Percentiles rank a stretch among this genome's conserved stretches.
phyloP scores from a whole-genome alignment of 164 flowering plant genomes.

The Chimonanthus salicifolius region DNA sequence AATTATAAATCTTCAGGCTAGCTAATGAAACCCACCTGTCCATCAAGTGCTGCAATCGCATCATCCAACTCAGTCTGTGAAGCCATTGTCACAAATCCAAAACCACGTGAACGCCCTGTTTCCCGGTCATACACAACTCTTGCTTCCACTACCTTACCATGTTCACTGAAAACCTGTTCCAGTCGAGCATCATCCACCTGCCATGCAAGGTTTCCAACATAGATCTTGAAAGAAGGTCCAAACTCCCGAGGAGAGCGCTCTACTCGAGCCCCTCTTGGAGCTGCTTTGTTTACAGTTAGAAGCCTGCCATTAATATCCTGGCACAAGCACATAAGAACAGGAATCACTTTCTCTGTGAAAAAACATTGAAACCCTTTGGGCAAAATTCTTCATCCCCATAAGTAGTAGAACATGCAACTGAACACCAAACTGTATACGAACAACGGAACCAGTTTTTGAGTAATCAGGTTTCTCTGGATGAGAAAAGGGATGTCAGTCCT shows the following conservation, averaged over 20 bases:
- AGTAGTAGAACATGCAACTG: neutral
- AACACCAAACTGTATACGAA: neutral
- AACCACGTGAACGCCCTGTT: slow-evolving; percentile 61
- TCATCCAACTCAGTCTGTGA: slow-evolving; percentile 62
- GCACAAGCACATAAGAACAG: slow-evolving; percentile 5
- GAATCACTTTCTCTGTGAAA: neutral
- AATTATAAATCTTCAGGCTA: neutral
- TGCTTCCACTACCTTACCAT: slow-evolving; percentile 55
- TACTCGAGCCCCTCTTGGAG: slow-evolving; percentile 66
- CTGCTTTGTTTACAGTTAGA: slow-evolving; percentile 88
- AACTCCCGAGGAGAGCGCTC: slow-evolving; percentile 52
- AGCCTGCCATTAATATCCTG: slow-evolving; percentile 76
- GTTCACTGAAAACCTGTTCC: slow-evolving; percentile 57
- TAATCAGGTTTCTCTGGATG: neutral
- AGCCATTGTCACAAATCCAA: slow-evolving; percentile 69
- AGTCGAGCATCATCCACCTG: slow-evolving; percentile 51
- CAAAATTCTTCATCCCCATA: neutral
- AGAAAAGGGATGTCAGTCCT: neutral
- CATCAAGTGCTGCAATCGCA: slow-evolving; percentile 89
- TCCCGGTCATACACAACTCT: slow-evolving; percentile 55
- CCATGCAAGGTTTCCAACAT: slow-evolving; percentile 67
- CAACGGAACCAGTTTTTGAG: neutral
- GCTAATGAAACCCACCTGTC: slow-evolving; percentile 49
- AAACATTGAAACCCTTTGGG: neutral
- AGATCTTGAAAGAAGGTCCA: slow-evolving; percentile 41